These are phyloP conservation scores for Clohesyomyces aquaticus DNA, from an alignment of 495 filamentous ascomycete species.

Conservation along the genomic window DNA sequence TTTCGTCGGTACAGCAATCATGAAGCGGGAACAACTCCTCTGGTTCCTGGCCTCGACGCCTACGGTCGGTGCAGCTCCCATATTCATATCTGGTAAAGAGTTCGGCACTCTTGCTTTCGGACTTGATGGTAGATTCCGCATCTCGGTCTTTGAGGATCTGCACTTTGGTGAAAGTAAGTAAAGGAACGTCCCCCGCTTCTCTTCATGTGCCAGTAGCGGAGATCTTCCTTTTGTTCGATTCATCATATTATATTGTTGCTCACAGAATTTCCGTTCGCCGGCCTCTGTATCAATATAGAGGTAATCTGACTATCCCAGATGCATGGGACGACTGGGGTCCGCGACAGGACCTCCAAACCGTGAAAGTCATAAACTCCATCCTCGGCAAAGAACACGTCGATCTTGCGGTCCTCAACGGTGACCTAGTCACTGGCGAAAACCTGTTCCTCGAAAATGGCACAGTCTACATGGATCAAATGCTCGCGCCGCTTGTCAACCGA, in stretches of 20 bases:
- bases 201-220: too few relatives aligned
- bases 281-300: neutral
- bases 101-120: conserved; percentile 15
- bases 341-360: conserved; percentile 58
- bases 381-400: conserved; percentile 60
- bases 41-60: conserved; percentile 15
- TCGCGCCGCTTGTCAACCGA: conserved; percentile 58
- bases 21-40: conserved; percentile 25
- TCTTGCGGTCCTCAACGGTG: conserved; percentile 73
- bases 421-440: conserved; percentile 73
- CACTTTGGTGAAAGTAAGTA: conserved; percentile 68
- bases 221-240: neutral
- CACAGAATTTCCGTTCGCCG: neutral
- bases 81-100: conserved; percentile 12
- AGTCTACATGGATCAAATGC: conserved; percentile 64
- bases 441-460: conserved; percentile 61
- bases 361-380: conserved; percentile 62
- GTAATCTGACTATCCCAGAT: neutral
- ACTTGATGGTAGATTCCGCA: conserved; percentile 37
- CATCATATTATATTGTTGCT: neutral
- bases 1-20: conserved; percentile 14
- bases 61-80: conserved; percentile 8
- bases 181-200: too few relatives aligned
- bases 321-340: conserved; percentile 42
- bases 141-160: conserved; percentile 68